These are phyloP conservation scores for Fraxinus ornus DNA, from an alignment of 305 asterid species.

Conservation along the genomic window DNA sequence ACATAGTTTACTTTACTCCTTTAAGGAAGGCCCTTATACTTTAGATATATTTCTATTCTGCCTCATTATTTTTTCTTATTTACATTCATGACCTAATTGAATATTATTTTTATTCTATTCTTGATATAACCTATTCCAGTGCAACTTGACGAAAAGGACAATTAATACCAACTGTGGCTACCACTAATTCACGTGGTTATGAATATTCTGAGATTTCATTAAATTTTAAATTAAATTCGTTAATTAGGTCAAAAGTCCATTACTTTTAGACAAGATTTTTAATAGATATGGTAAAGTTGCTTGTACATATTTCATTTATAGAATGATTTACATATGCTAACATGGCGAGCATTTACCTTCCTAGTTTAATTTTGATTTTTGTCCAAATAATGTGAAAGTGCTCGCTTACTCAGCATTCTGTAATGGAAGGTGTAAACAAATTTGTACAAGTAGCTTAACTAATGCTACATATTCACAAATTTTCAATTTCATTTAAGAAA, in stretches of 20 bases:
- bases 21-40: conserved; percentile 18
- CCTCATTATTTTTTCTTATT: background rate
- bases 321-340: no score
- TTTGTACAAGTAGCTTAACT: no score
- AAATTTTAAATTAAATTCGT: background rate
- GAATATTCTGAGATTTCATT: background rate
- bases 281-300: background rate
- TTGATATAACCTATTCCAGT: background rate
- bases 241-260: background rate
- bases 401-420: no score
- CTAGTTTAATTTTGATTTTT: no score
- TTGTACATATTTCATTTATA: no score
- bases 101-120: background rate
- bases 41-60: background rate
- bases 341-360: no score
- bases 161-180: background rate
- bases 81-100: background rate
- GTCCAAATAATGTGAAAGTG: no score
- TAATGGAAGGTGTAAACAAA: no score
- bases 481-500: background rate
- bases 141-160: conserved; percentile 2
- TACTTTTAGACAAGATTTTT: background rate
- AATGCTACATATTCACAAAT: background rate
- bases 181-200: background rate
- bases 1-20: conserved; percentile 8